Percentiles rank a stretch among this genome's conserved stretches.
These are phyloP conservation scores for Cytospora piceicola DNA, from an alignment of 2,329 filamentous ascomycete species.

Conservation along the genomic window DNA sequence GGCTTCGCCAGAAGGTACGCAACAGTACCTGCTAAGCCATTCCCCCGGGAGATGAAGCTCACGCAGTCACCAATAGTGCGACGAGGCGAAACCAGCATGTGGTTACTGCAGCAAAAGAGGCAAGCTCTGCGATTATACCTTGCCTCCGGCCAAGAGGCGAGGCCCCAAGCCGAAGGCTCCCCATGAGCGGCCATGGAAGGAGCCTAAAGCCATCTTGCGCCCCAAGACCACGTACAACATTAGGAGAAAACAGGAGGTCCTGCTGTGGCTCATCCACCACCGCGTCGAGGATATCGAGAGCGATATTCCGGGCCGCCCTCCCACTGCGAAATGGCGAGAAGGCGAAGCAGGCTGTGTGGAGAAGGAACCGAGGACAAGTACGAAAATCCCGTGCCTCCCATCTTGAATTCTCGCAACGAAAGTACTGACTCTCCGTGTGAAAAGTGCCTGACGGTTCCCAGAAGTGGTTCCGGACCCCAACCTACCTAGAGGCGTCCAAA, in stretches of 20 bases:
- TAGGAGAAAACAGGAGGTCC: conserved; percentile 6
- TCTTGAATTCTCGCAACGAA: not conserved
- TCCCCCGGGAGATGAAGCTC: not conserved
- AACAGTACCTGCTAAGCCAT: not conserved
- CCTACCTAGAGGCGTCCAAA: conserved; percentile 3
- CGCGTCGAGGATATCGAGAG: conserved; percentile 8
- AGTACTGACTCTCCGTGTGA: not conserved
- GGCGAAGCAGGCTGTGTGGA: conserved; percentile 2
- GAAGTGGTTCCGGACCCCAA: conserved; percentile 11
- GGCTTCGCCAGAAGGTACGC: not conserved
- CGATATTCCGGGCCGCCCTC: not conserved
- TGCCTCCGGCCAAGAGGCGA: not conserved
- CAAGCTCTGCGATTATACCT: not conserved
- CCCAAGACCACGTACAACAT: conserved; percentile 3
- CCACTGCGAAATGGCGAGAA: not conserved
- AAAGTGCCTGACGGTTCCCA: conserved; percentile 9
- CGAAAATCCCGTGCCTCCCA: not conserved
- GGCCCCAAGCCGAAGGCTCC: not conserved
- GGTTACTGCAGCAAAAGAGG: not conserved
- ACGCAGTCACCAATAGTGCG: not conserved
- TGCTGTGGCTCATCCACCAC: conserved; percentile 13
- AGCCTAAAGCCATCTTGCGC: not conserved
- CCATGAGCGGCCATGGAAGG: conserved; percentile 3
- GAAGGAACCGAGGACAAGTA: not conserved
- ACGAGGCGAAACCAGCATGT: conserved; percentile 1